These are phyloP conservation scores for Ustilago loliicola DNA, from an alignment of 1,284 basidiomycete species.

Conservation along the genomic window DNA sequence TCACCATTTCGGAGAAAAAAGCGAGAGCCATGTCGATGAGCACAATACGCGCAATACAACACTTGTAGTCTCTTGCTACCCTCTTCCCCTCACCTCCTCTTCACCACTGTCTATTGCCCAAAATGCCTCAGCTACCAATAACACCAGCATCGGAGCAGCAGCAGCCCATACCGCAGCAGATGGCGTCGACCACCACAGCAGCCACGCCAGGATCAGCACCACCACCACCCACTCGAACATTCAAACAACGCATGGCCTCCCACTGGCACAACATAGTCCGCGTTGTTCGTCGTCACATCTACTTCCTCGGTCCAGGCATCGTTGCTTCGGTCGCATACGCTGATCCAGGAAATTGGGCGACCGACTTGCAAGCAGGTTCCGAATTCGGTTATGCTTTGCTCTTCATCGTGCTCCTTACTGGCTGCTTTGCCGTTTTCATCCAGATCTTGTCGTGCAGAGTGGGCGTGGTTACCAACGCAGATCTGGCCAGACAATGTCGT, in stretches of 20 bases:
- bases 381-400: slow-evolving; percentile 82
- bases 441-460: slow-evolving; percentile 77
- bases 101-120: neutral
- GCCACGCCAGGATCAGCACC: neutral
- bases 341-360: slow-evolving; percentile 68
- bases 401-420: slow-evolving; percentile 86
- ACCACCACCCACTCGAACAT: slow-evolving; percentile 9
- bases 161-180: too few species aligned
- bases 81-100: neutral
- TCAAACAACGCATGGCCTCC: slow-evolving; percentile 15
- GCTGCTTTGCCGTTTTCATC: slow-evolving; percentile 83
- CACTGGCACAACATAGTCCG: slow-evolving; percentile 21
- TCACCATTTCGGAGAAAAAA: neutral
- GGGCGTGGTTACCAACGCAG: slow-evolving; percentile 73
- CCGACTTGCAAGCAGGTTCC: slow-evolving; percentile 69
- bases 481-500: slow-evolving; percentile 60
- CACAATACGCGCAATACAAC: slow-evolving; percentile 2
- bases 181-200: neutral
- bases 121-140: slow-evolving; percentile 1
- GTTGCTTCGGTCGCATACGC: slow-evolving; percentile 64
- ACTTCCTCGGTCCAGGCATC: slow-evolving; percentile 62
- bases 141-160: slow-evolving; percentile 7
- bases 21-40: slow-evolving; percentile 10
- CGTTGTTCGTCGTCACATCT: slow-evolving; percentile 49
- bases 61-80: slow-evolving; percentile 6